Evolutionary conservation across 495 filamentous ascomycete species (phyloP), one percentile per base, ranked within the genome.

Genomic region (Lasiosphaeriaceae sp.): DNA sequence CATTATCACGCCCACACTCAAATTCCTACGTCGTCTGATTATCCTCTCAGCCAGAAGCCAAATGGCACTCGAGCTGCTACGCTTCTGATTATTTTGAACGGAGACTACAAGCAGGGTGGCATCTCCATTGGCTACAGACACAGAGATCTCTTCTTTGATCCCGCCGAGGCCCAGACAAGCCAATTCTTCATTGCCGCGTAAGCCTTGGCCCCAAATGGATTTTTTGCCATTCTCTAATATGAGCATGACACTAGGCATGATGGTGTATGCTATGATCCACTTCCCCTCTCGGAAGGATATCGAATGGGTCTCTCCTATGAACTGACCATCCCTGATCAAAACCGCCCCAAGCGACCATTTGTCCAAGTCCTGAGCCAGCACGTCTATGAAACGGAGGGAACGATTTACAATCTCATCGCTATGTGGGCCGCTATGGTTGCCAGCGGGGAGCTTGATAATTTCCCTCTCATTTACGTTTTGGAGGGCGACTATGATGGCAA

Each of bases 171-270:
- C 12, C 5, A 3, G 39, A 4, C 5, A 1, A 43, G 16, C 16
- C 35, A 44, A 2, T 56, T 29, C 47, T 50, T 26, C 54, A 50
- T 56, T 22, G 54, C 54, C 16, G 35, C 35, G 53, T 55, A 41
- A 17, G 43, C 19, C 16, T 2, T 1, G 17, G 2, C 37, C 34
- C 8, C 31, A 4, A 22, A 6, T 19, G 20, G 9, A 35, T 17
- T 23, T n/a, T 11, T 22, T 9, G 9, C 26, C 26, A 9, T 31
- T 31, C 17, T 41, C 17, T 35, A 3, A n/a, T 14, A 19, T 17
- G 3, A 17, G 14, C 14, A 43, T 43, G 14, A 43, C 12, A 31
- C 3, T 43, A 56, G 54, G 20, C 54, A 56, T 31, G n/a, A 39
- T 6, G 23, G 35, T 2, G 47, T 47, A 35, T 26, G 44, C 2